These are phyloP conservation scores for Collybia sordida DNA, from an alignment of 768 basidiomycete species.

Conservation along the genomic window DNA sequence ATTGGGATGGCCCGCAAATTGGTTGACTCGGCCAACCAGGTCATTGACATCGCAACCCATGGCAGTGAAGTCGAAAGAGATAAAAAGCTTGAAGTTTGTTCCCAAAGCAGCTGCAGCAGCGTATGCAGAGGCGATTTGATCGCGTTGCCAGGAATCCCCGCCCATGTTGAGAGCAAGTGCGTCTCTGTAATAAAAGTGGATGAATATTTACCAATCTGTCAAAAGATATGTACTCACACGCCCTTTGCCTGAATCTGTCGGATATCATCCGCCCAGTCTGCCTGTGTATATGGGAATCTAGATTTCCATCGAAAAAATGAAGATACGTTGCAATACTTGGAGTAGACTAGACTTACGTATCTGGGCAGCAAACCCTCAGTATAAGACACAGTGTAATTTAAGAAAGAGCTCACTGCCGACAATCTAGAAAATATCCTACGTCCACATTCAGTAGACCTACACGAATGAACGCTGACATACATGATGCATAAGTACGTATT, in stretches of 20 bases:
- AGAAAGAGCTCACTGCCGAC: conserved; percentile 42
- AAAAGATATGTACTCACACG: conserved; percentile 29
- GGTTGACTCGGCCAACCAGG: conserved; percentile 42
- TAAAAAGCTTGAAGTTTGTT: conserved; percentile 50
- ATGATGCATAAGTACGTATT: conserved; percentile 54
- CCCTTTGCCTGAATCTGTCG: conserved; percentile 38
- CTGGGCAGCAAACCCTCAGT: conserved; percentile 17
- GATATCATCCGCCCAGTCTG: conserved; percentile 43
- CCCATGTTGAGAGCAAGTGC: conserved; percentile 68
- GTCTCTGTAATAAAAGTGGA: conserved; percentile 38
- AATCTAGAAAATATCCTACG: conserved; percentile 26
- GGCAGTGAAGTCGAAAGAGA: conserved; percentile 56
- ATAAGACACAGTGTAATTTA: background rate
- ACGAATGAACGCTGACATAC: conserved; percentile 24
- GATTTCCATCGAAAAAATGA: background rate
- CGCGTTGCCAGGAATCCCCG: conserved; percentile 48
- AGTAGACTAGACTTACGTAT: conserved; percentile 35
- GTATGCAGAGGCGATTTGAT: conserved; percentile 48
- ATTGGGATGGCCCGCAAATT: conserved; percentile 47
- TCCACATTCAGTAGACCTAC: background rate
- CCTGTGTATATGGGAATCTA: conserved; percentile 38
- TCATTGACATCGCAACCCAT: conserved; percentile 46
- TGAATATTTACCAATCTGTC: conserved; percentile 6
- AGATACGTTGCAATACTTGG: background rate
- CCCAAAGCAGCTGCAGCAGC: conserved; percentile 43